Evolutionary conservation across 2,329 filamentous ascomycete species (phyloP).

Genomic region (Blastomyces silverae): DNA sequence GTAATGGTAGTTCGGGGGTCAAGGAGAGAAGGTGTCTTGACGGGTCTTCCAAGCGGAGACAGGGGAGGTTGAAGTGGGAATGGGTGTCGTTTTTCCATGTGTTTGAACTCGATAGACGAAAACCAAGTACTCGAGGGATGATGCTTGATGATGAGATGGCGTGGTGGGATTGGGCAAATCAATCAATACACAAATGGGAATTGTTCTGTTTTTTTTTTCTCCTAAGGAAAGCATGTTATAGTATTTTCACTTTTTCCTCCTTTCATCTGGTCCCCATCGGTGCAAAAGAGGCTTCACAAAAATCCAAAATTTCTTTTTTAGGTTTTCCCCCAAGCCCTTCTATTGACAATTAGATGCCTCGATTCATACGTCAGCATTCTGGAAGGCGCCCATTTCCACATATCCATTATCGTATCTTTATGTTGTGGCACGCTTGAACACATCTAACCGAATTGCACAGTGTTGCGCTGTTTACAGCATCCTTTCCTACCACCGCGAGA

Average conservation of each 20-base stretch:
- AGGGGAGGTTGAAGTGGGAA: background rate
- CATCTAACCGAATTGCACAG: background rate
- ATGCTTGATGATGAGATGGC: conserved; percentile 11
- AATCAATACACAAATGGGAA: conserved; percentile 14
- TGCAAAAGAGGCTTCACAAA: background rate
- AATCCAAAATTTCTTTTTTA: background rate
- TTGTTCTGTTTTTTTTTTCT: background rate
- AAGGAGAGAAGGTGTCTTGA: background rate
- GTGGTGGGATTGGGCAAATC: conserved; percentile 5
- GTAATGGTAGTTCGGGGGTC: conserved; percentile 42
- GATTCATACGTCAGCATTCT: background rate
- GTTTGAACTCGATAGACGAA: conserved; percentile 13
- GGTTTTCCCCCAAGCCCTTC: background rate
- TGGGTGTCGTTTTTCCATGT: conserved; percentile 13
- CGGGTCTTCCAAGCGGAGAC: conserved; percentile 8
- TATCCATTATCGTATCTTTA: background rate
- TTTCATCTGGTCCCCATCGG: background rate
- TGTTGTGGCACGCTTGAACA: background rate
- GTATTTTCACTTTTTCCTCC: conserved; percentile 11
- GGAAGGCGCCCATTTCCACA: background rate
- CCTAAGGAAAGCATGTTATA: conserved; percentile 14
- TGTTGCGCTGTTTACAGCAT: background rate
- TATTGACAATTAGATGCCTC: background rate
- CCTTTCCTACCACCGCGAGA: background rate
- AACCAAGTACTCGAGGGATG: conserved; percentile 10